Evolutionary conservation across 23 red algal species (phyloP), one percentile per base, ranked within the genome.

Genomic region (Gracilaria vermiculophylla): DNA sequence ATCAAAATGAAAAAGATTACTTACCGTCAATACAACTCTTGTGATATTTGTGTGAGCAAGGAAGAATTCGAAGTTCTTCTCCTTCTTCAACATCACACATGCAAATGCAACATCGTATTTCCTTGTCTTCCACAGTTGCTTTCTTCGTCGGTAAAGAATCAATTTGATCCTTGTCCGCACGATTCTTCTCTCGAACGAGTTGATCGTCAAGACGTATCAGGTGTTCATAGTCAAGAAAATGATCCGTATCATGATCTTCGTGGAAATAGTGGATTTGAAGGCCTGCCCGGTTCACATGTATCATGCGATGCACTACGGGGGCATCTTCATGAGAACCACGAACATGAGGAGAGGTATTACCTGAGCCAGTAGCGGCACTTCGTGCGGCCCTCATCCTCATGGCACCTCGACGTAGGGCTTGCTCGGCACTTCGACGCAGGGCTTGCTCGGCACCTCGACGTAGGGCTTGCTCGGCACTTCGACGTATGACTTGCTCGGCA

Each of bases 61-160:
- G 81, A 32, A 85, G 62, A 5, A 85, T 62, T 23, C 81, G 81
- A 43, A 85, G 43, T 21, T 70, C 81, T 36, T 85, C 81, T 29
- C 81, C 81, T 54, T 69, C 81, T 53, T 85, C 81, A 41, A 85
- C 81, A 37, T 85, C 81, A 54, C 81, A 85, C 81, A 85, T 85
- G 62, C 81, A 85, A 85, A 85, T 54, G 25, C 81, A 85, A 37
- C 81, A 85, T 14, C 81, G 58, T 69, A 85, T 71, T 71, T 85
- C 81, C 81, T 85, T 85, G 62, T 85, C 81, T 20, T 45, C 81
- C 17, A 62, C 32, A 55, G 81, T 73, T 0, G 81, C 81, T 27
- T 85, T 85, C 25, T 71, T 57, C 19, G 55, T 34, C 5, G 81
- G 81, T 23, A 85, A 56, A 29, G 81, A 85, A 31, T 85, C 62